These are phyloP conservation scores for Boletellus sp. DNA, from an alignment of 768 basidiomycete genomes.

Conservation along the genomic window DNA sequence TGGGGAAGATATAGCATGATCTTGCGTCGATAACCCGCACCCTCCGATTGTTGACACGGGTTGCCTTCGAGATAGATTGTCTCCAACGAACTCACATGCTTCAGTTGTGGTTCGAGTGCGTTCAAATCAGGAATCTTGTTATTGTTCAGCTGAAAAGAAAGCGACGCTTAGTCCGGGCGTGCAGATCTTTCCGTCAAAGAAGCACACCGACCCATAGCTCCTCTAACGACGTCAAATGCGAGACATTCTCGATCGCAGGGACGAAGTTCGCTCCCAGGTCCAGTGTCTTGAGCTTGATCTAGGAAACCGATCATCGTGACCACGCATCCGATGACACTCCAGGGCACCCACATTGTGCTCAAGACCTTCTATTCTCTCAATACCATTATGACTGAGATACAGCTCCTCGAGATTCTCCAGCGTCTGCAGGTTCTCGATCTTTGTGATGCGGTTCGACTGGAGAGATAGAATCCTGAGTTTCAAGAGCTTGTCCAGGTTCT, in stretches of 20 bases:
- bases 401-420: constrained; percentile 79
- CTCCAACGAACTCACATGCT: constrained; percentile 56
- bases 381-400: constrained; percentile 92
- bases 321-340: background rate
- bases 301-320: background rate
- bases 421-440: constrained; percentile 75
- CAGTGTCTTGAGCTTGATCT: constrained; percentile 74
- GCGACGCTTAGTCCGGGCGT: background rate
- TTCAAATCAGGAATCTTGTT: constrained; percentile 77
- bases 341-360: constrained; percentile 65
- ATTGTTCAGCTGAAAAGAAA: constrained; percentile 66
- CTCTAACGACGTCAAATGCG: constrained; percentile 72
- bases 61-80: constrained; percentile 96
- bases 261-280: constrained; percentile 89
- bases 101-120: constrained; percentile 65
- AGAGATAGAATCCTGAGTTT: constrained; percentile 83
- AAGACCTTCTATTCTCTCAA: constrained; percentile 79
- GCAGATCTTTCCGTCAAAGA: background rate
- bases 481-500: constrained; percentile 71
- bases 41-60: constrained; percentile 81
- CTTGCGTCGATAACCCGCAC: constrained; percentile 79
- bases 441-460: constrained; percentile 91
- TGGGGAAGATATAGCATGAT: constrained; percentile 86
- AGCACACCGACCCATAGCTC: constrained; percentile 81
- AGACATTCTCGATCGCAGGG: constrained; percentile 71